These are phyloP conservation scores for Pouteria campechiana DNA, from an alignment of 179 eudicot species.

Conservation along the genomic window DNA sequence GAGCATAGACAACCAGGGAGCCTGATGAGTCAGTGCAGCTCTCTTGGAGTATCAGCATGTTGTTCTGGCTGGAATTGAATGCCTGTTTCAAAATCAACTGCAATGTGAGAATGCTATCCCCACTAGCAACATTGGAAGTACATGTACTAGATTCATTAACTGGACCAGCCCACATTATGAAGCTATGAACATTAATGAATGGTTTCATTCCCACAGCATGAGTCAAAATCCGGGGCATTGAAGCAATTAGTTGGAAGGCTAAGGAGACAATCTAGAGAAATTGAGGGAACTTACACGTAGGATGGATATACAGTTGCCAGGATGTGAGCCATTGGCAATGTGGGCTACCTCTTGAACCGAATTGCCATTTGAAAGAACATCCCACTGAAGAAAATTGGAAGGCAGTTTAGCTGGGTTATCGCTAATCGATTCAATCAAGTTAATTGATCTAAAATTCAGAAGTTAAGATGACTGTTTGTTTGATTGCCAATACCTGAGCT, in stretches of 20 bases:
- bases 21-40: slow-evolving; percentile 36
- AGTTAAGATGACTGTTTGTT: too few relatives aligned
- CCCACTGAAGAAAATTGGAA: slow-evolving; percentile 26
- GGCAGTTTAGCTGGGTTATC: slow-evolving; percentile 17
- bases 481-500: slow-evolving; percentile 23
- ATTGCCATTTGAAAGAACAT: slow-evolving; percentile 20
- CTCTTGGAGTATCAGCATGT: slow-evolving; percentile 59
- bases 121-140: too few relatives aligned
- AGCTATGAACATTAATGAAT: too few relatives aligned
- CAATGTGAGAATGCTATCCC: background rate
- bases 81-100: slow-evolving; percentile 26
- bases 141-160: too few relatives aligned
- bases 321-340: slow-evolving; percentile 19
- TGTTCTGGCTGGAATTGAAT: slow-evolving; percentile 15
- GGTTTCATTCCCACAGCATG: too few relatives aligned
- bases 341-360: slow-evolving; percentile 12
- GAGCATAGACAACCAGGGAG: slow-evolving; percentile 44
- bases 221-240: too few relatives aligned
- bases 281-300: slow-evolving; percentile 32
- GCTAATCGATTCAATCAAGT: background rate
- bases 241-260: too few relatives aligned
- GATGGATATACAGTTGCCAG: slow-evolving; percentile 43
- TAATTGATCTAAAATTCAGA: background rate
- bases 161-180: too few relatives aligned
- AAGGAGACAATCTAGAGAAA: background rate